A percentile compares a stretch with the other conserved stretches of the same genome.
Conservation (phyloP, 305 asterid genomes). For the Fraxinus velutina region DNA sequence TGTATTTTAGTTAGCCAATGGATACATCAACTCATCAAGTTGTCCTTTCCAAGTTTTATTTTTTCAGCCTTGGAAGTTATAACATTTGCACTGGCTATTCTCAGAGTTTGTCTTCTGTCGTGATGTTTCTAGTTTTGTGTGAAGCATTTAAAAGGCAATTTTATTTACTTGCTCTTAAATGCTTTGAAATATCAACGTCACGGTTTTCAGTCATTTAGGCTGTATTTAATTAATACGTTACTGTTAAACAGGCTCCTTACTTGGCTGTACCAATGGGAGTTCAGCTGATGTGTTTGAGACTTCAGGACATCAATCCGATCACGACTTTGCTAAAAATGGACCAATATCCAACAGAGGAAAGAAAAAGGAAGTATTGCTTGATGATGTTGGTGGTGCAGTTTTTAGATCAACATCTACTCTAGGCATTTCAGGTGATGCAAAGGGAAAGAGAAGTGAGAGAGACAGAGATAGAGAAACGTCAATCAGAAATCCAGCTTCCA, state of each 20-base stretch:
- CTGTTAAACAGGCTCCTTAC: slow-evolving; percentile 22
- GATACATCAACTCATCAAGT: neutral
- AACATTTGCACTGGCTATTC: neutral
- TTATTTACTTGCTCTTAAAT: slow-evolving; percentile 1
- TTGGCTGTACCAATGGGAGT: slow-evolving; percentile 37
- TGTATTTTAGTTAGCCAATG: neutral
- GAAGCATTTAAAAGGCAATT: neutral
- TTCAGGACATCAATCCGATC: slow-evolving; percentile 43
- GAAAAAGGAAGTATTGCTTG: slow-evolving; percentile 78
- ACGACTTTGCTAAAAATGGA: slow-evolving; percentile 54
- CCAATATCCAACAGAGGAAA: slow-evolving; percentile 73
- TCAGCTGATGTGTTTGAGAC: slow-evolving; percentile 34
- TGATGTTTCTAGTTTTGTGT: neutral
- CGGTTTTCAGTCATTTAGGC: slow-evolving; percentile 1
- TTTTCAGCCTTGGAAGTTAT: neutral
- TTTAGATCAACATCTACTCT: slow-evolving; percentile 48
- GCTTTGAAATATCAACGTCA: neutral
- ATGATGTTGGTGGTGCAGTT: slow-evolving; percentile 54
- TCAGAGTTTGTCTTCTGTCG: neutral
- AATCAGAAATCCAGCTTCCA: slow-evolving; percentile 36
- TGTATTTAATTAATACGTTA: slow-evolving; percentile 18
- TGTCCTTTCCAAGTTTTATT: neutral
- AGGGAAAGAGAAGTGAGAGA: slow-evolving; percentile 79
- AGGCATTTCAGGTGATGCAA: slow-evolving; percentile 60
- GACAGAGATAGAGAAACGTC: slow-evolving; percentile 16